phyloP scores from a whole-genome alignment of 1,284 basidiomycete genomes.

The Cryptococcus sp. region DNA sequence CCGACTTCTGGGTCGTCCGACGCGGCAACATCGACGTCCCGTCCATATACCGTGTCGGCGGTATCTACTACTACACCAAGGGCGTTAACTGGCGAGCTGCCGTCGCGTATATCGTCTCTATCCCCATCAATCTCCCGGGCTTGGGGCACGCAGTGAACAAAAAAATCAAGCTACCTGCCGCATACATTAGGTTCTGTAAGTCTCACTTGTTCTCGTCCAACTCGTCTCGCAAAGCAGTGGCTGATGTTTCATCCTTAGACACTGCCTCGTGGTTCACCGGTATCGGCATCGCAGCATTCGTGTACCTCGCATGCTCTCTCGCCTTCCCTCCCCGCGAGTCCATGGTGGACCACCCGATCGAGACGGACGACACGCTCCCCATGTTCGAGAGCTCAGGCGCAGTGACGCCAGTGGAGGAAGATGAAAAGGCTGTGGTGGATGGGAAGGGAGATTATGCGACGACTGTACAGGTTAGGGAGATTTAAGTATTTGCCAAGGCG shows the following conservation, averaged over 20 bases:
- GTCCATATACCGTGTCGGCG: background rate
- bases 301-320: background rate
- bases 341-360: background rate
- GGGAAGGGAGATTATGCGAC: too few relatives aligned
- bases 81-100: slow-evolving; percentile 49
- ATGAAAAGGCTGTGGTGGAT: too few relatives aligned
- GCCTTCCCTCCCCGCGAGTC: background rate
- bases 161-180: background rate
- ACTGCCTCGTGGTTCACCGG: background rate
- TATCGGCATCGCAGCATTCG: background rate
- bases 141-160: background rate
- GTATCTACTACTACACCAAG: slow-evolving; percentile 32
- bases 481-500: too few relatives aligned
- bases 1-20: background rate
- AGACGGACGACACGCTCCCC: background rate
- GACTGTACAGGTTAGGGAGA: too few relatives aligned
- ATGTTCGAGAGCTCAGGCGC: too few relatives aligned
- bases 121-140: background rate
- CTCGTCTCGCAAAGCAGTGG: too few relatives aligned
- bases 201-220: background rate
- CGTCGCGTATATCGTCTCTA: slow-evolving; percentile 24
- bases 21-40: background rate
- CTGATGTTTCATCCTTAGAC: background rate
- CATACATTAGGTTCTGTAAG: background rate
- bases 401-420: too few relatives aligned